Conservation (phyloP, 345 rosid genomes). For the Hevea brasiliensis region DNA sequence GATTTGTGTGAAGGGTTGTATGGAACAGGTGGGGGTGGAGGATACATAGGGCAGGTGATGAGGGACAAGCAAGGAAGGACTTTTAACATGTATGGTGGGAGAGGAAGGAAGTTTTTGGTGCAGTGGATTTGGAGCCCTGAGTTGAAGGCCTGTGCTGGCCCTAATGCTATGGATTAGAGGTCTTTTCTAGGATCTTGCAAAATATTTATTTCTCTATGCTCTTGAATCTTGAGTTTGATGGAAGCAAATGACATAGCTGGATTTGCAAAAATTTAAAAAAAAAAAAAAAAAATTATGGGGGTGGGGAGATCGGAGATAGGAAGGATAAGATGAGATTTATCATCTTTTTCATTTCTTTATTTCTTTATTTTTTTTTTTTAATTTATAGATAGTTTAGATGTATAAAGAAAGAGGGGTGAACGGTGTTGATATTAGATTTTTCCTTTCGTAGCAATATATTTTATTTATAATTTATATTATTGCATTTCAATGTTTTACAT, state of each 20-base stretch:
- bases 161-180: conserved; percentile 60
- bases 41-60: conserved; percentile 85
- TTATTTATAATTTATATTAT: not conserved
- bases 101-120: conserved; percentile 71
- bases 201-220: not conserved
- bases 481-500: no score
- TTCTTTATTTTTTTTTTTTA: not conserved
- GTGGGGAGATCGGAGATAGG: not conserved
- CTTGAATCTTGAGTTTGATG: not conserved
- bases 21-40: conserved; percentile 94
- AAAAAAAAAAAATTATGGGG: no score
- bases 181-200: not conserved
- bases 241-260: not conserved
- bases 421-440: not conserved
- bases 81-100: conserved; percentile 68
- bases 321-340: not conserved
- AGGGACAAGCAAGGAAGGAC: conserved; percentile 55
- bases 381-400: not conserved
- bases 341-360: not conserved
- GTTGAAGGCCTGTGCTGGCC: conserved; percentile 77
- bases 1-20: conserved; percentile 85
- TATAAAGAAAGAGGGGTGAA: not conserved
- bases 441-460: not conserved
- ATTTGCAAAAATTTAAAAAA: not conserved
- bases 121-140: conserved; percentile 91